phyloP scores from a whole-genome alignment of 495 filamentous ascomycete genomes.

The Thozetella sp. region DNA sequence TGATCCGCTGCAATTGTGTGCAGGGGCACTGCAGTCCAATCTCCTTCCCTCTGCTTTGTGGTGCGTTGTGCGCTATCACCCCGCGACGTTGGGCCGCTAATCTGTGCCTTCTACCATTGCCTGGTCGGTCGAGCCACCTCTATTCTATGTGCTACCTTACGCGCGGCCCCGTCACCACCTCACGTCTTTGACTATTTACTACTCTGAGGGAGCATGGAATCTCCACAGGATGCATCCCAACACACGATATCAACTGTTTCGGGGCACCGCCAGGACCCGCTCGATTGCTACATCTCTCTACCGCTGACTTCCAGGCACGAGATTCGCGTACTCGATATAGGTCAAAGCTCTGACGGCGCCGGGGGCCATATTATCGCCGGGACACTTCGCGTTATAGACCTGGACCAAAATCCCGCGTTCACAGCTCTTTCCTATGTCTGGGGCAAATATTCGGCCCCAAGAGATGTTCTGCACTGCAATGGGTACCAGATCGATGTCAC shows the following conservation, averaged over 20 bases:
- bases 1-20: too few species aligned
- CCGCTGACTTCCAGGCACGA: not conserved
- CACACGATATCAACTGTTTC: constrained; percentile 36
- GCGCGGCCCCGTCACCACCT: too few species aligned
- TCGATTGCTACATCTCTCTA: not conserved
- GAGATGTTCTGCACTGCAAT: not conserved
- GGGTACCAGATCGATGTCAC: not conserved
- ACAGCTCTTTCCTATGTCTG: not conserved
- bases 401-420: not conserved
- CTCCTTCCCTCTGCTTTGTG: too few species aligned
- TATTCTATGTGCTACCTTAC: too few species aligned
- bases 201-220: too few species aligned
- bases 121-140: too few species aligned
- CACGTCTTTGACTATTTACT: too few species aligned
- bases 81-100: too few species aligned
- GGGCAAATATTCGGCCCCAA: not conserved
- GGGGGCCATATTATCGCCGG: not conserved
- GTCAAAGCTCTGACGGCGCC: not conserved
- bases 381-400: not conserved
- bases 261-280: constrained; percentile 40
- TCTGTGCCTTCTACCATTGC: too few species aligned
- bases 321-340: not conserved
- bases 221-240: constrained; percentile 42
- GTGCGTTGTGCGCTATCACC: too few species aligned
- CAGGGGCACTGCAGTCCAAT: too few species aligned